Evolutionary conservation across 2,329 filamentous ascomycete species (phyloP).

Genomic region (Septoria linicola): DNA sequence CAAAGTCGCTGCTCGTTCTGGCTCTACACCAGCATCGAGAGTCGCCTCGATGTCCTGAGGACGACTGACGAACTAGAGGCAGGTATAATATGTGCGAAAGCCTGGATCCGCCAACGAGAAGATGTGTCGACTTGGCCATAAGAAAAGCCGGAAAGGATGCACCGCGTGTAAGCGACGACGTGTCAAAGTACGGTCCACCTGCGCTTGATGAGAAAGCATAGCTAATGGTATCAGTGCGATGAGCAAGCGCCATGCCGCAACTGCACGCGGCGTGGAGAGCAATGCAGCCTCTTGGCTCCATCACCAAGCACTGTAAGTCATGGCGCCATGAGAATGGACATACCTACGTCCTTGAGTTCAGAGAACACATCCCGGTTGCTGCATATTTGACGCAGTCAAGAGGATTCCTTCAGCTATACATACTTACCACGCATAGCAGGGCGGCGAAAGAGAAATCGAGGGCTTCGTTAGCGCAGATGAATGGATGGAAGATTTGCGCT

Average conservation of each 20-base stretch:
- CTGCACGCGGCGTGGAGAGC: constrained; percentile 17
- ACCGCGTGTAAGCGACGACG: constrained; percentile 20
- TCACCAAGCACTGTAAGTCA: constrained; percentile 19
- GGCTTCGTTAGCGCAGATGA: constrained; percentile 5
- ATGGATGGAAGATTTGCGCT: constrained; percentile 20
- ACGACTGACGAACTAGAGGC: neutral
- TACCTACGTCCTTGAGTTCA: too few species aligned
- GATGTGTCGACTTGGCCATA: constrained; percentile 20
- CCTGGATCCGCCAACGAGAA: neutral
- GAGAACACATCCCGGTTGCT: too few species aligned
- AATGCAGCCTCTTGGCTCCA: constrained; percentile 16
- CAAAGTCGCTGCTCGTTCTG: too few species aligned
- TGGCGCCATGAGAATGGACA: too few species aligned
- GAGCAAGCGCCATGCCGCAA: constrained; percentile 20
- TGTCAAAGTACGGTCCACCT: constrained; percentile 12
- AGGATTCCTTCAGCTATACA: neutral
- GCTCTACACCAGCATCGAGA: too few species aligned
- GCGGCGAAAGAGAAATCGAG: neutral
- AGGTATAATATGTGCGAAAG: neutral
- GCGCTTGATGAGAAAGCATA: neutral
- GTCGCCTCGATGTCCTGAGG: too few species aligned
- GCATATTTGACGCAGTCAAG: neutral
- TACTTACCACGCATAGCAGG: neutral
- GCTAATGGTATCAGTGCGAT: constrained; percentile 14
- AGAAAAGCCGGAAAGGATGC: constrained; percentile 19